These are phyloP conservation scores for Nicotiana sylvestris DNA, from an alignment of 257 asterid species.

Conservation along the genomic window DNA sequence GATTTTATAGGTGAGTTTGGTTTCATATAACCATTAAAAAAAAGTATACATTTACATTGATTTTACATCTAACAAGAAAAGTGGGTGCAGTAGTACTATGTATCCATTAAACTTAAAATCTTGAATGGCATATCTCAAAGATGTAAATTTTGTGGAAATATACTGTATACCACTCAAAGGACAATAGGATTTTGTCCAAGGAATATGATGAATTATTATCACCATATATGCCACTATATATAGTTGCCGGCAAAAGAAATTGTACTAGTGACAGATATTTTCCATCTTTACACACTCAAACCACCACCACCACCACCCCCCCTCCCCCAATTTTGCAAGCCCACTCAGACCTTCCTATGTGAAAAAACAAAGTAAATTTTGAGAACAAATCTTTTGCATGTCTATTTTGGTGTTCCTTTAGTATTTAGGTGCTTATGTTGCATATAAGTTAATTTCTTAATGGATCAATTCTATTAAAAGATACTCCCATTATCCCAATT, in stretches of 20 bases:
- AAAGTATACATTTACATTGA: too few species aligned
- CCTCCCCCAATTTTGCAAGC: neutral
- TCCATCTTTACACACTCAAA: conserved; percentile 1
- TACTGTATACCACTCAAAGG: neutral
- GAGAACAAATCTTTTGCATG: neutral
- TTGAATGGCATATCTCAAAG: neutral
- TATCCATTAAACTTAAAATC: too few species aligned
- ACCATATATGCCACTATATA: neutral
- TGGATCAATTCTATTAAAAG: neutral
- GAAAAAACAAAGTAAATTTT: neutral
- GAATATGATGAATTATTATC: neutral
- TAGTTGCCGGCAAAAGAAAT: neutral
- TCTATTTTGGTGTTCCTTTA: neutral
- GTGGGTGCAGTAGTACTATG: neutral
- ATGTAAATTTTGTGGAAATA: neutral
- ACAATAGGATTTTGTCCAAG: neutral
- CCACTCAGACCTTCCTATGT: neutral
- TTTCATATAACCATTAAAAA: too few species aligned
- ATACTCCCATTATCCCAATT: neutral
- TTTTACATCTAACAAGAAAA: too few species aligned
- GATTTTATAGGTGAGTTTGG: too few species aligned
- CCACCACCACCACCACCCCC: too few species aligned
- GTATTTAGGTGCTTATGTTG: neutral
- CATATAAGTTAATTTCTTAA: neutral
- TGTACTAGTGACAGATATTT: neutral